These are phyloP conservation scores for Escallonia rubra DNA, from an alignment of 129 eudicot genomes.

Conservation along the genomic window DNA sequence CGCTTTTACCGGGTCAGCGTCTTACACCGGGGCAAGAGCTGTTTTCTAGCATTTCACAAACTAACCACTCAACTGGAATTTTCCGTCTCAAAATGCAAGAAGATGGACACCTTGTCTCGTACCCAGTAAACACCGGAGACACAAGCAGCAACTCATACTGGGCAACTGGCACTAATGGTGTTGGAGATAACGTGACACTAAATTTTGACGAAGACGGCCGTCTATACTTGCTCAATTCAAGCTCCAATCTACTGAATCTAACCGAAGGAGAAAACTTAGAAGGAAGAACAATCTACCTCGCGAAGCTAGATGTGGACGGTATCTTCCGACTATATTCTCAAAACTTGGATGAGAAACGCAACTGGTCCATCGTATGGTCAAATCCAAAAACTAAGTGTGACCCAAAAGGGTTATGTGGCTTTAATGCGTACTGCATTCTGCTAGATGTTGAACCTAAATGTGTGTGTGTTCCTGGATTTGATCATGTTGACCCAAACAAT, in stretches of 20 bases:
- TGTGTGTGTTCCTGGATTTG: constrained; percentile 5
- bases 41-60: too few species aligned
- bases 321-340: constrained; percentile 10
- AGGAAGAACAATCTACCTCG: neutral
- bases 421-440: neutral
- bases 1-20: too few species aligned
- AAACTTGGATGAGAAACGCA: neutral
- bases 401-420: constrained; percentile 5
- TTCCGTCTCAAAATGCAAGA: too few species aligned
- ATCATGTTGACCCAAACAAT: neutral
- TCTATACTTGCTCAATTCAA: constrained; percentile 2
- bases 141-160: neutral
- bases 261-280: neutral
- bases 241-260: neutral
- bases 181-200: neutral
- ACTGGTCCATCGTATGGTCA: neutral
- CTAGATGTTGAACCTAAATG: constrained; percentile 2
- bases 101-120: too few species aligned
- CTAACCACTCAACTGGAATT: too few species aligned
- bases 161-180: neutral
- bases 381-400: neutral
- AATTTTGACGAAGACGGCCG: constrained; percentile 10
- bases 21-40: too few species aligned
- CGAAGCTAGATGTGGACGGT: constrained; percentile 5
- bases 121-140: too few species aligned